A percentile compares a stretch with the other conserved stretches of the same genome.
These are phyloP conservation scores for Penicillium sp. DNA, from an alignment of 2,329 filamentous ascomycete genomes.

Conservation along the genomic window DNA sequence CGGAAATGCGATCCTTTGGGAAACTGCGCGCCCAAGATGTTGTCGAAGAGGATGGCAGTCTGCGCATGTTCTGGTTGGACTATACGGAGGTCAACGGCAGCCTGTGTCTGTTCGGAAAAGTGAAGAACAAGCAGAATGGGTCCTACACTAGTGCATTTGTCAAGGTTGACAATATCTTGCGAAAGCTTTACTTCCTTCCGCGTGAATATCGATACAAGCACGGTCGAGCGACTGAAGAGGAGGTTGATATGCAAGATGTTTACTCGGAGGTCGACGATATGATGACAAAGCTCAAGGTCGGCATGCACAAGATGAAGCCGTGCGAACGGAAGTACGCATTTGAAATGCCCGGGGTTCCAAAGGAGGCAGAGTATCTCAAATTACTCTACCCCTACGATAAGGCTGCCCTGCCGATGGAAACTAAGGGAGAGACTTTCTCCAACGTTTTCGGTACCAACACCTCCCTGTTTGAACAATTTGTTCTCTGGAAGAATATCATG, in stretches of 20 bases:
- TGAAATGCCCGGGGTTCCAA: constrained; percentile 81
- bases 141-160: constrained; percentile 88
- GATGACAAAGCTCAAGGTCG: constrained; percentile 83
- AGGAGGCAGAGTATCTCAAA: constrained; percentile 88
- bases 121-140: constrained; percentile 80
- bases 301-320: constrained; percentile 89
- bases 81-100: constrained; percentile 91
- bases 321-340: constrained; percentile 93
- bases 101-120: constrained; percentile 92
- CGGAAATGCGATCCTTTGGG: constrained; percentile 64
- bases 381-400: constrained; percentile 94
- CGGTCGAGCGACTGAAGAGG: constrained; percentile 70
- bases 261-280: constrained; percentile 84
- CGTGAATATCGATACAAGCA: constrained; percentile 61
- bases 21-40: constrained; percentile 82
- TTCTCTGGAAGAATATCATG: constrained; percentile 98
- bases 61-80: constrained; percentile 96
- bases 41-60: constrained; percentile 88
- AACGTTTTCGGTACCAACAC: constrained; percentile 93
- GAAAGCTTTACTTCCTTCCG: constrained; percentile 91
- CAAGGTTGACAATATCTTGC: constrained; percentile 90
- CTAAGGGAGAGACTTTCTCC: constrained; percentile 84
- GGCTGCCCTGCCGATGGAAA: constrained; percentile 67
- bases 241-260: constrained; percentile 83
- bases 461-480: constrained; percentile 93